Conservation (phyloP, 495 filamentous ascomycete species). For the Penicillium verhagenii region DNA sequence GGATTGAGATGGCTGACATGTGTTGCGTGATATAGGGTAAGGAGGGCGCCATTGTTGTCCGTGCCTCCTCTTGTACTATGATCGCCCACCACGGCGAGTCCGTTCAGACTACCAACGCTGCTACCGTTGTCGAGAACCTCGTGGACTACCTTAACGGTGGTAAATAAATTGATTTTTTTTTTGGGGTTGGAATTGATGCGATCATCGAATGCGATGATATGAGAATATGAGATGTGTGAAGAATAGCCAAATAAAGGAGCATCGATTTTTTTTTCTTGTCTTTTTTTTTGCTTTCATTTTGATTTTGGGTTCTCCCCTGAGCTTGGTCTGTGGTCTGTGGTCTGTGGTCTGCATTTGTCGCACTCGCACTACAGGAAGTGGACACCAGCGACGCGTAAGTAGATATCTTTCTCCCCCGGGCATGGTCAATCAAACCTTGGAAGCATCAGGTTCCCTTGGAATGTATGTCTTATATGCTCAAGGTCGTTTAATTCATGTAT, state of each 20-base stretch:
- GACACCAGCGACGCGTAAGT: too few species aligned
- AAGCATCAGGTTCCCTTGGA: neutral
- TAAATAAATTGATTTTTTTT: conserved; percentile 15
- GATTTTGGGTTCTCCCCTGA: neutral
- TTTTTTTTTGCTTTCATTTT: neutral
- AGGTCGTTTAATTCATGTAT: neutral
- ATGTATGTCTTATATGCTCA: neutral
- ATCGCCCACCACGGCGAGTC: conserved; percentile 79
- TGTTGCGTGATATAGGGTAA: conserved; percentile 59
- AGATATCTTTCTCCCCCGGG: too few species aligned
- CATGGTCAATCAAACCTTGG: too few species aligned
- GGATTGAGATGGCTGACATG: neutral
- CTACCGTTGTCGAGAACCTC: conserved; percentile 40
- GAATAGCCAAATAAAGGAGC: conserved; percentile 29
- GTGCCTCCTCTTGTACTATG: conserved; percentile 82
- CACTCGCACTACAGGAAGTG: too few species aligned
- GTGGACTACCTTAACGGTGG: conserved; percentile 46
- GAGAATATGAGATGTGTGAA: conserved; percentile 24
- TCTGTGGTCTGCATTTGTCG: neutral
- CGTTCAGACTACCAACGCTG: conserved; percentile 52
- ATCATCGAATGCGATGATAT: conserved; percentile 15
- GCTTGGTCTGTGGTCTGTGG: neutral
- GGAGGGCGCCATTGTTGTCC: conserved; percentile 74
- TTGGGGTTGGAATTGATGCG: conserved; percentile 2
- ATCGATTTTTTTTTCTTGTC: conserved; percentile 12